Evolutionary conservation across 202 grass and related monocot species (phyloP), one percentile per base, ranked within the genome.

Genomic region (Sporobolus alterniflorus): DNA sequence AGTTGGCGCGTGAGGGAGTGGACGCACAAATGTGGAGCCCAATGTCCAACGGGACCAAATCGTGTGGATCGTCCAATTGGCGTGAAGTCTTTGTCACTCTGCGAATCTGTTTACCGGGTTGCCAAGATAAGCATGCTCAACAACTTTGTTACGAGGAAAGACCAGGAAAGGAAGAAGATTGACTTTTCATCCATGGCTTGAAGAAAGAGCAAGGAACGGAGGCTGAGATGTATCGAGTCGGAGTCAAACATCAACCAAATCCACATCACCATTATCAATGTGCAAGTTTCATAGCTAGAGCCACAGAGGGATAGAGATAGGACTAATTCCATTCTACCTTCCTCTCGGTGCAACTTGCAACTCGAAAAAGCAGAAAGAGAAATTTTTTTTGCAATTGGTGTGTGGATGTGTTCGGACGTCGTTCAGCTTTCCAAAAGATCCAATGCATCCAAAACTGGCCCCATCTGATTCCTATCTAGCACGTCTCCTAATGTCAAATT

Each of bases 201-300:
- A 84, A 83, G 84, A 87, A 83, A 87, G 69, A 80, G 69, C 62
- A 75, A 90, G 48, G 25, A 46, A n/a, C 73, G 73, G 66, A 69
- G 50, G 74, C 67, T 31, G 28, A 14, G 3, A 49, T 75, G 83
- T 24, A 62, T 62, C 59, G 26, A 31, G 59, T 62, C 28, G 11
- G 52, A 76, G 79, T 83, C 68, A 90, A 55, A 41, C 9, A 41
- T 69, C 12, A 69, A 90, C 54, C 28, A 40, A 74, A 83, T 75
- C 74, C 59, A 61, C 32, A 7, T 82, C 79, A 54, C 57, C 59
- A 26, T 52, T 77, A 17, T 61, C 59, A 24, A 39, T 39, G 6
- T 39, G 36, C 36, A 39, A n/a, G n/a, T n/a, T n/a, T n/a, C n/a
- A n/a, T n/a, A n/a, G n/a, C n/a, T 39, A 39, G 36, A 39, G 36